phyloP scores from a whole-genome alignment of 257 asterid species.

The Haberlea rhodopensis region DNA sequence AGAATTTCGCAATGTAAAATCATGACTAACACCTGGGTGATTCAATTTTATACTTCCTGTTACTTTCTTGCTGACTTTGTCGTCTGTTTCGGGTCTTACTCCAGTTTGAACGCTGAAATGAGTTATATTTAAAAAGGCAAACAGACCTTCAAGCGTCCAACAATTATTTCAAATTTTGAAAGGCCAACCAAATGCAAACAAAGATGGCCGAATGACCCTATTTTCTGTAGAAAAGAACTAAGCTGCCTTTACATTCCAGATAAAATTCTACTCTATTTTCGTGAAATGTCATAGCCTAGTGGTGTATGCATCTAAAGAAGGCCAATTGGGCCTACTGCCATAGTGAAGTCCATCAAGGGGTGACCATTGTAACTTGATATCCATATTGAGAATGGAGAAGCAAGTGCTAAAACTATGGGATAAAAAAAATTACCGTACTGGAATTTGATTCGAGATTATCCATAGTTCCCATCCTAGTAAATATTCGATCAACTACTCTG shows the following conservation, averaged over 20 bases:
- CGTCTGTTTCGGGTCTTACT: not conserved
- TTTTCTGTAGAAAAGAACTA: conserved; percentile 5
- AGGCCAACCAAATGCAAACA: not conserved
- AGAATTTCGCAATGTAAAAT: conserved; percentile 23
- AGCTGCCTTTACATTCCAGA: conserved; percentile 9
- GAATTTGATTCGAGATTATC: conserved; percentile 93
- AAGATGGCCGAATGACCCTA: not conserved
- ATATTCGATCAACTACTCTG: conserved; percentile 87
- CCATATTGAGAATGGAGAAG: conserved; percentile 9
- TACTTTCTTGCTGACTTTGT: no score
- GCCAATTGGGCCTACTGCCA: not conserved
- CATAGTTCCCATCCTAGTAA: conserved; percentile 96
- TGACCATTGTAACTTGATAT: not conserved
- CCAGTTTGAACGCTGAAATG: no score
- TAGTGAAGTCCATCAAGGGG: not conserved
- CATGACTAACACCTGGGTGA: conserved; percentile 4
- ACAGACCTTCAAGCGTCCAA: not conserved
- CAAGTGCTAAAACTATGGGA: conserved; percentile 10
- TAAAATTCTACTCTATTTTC: not conserved
- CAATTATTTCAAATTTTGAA: not conserved
- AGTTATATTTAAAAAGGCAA: conserved; percentile 4
- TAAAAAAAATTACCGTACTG: conserved; percentile 64
- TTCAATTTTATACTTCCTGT: not conserved
- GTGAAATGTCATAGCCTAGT: not conserved
- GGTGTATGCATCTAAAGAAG: conserved; percentile 6